Conservation (phyloP, 352 stramenopile genomes). For the Phytophthora hybrid region DNA sequence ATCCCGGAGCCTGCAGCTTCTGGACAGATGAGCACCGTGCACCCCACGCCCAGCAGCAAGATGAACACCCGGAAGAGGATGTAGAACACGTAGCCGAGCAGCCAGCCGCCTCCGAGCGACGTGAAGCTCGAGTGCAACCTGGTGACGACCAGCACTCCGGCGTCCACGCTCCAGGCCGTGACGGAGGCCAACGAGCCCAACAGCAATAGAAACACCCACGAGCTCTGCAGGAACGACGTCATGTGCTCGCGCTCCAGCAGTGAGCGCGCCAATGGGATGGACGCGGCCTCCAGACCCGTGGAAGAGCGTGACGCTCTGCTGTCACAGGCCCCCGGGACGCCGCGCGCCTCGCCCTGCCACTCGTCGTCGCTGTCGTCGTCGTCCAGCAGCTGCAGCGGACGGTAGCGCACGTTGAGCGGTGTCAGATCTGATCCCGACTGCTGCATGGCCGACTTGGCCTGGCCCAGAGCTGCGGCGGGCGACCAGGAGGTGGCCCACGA, state of each 20-base stretch:
- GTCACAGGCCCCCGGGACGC: conserved; percentile 13
- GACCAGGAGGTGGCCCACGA: conserved; percentile 32
- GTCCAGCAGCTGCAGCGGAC: conserved; percentile 41
- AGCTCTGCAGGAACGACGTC: conserved; percentile 74
- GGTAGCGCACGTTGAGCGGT: conserved; percentile 26
- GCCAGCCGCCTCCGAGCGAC: conserved; percentile 54
- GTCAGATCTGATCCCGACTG: conserved; percentile 19
- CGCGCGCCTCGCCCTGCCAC: conserved; percentile 32
- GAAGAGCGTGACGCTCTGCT: conserved; percentile 10
- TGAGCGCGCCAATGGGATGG: conserved; percentile 39
- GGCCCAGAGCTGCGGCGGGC: conserved; percentile 25
- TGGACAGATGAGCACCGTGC: conserved; percentile 68
- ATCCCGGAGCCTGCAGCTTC: conserved; percentile 78
- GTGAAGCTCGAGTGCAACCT: conserved; percentile 51
- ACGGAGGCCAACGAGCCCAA: conserved; percentile 63
- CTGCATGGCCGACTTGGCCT: conserved; percentile 27
- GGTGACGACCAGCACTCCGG: conserved; percentile 57
- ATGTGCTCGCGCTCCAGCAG: conserved; percentile 62
- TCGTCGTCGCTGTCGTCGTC: conserved; percentile 36
- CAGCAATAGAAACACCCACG: conserved; percentile 79
- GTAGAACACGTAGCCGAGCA: conserved; percentile 71
- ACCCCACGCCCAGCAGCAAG: conserved; percentile 65
- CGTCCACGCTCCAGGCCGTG: conserved; percentile 75
- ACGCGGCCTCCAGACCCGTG: conserved; percentile 26
- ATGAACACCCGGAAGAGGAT: conserved; percentile 65